Conservation (phyloP, 805 yeast species). For the Brettanomyces nanus region DNA sequence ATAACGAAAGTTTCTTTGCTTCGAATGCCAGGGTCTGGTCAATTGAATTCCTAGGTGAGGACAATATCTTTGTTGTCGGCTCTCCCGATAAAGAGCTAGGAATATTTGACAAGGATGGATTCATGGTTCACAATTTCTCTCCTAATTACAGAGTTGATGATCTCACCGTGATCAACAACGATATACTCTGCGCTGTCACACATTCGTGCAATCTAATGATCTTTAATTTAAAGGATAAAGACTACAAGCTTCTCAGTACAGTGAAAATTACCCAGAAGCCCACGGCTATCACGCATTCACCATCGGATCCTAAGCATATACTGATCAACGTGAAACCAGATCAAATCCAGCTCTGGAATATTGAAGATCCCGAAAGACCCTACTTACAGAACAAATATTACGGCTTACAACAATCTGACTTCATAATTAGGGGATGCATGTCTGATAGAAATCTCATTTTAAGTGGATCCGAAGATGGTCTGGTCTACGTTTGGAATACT, state of each 20-base stretch:
- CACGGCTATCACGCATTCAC: conserved; percentile 57
- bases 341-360: conserved; percentile 78
- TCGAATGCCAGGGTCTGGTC: conserved; percentile 35
- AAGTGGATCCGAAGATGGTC: conserved; percentile 82
- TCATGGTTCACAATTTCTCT: conserved; percentile 17
- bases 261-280: conserved; percentile 48
- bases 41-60: conserved; percentile 57
- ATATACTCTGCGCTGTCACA: conserved; percentile 52
- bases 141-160: conserved; percentile 50
- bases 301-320: conserved; percentile 39
- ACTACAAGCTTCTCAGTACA: conserved; percentile 21
- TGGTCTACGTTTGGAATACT: conserved; percentile 71
- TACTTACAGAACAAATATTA: conserved; percentile 49
- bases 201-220: conserved; percentile 55
- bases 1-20: conserved; percentile 13
- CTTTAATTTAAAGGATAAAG: conserved; percentile 37
- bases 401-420: conserved; percentile 67
- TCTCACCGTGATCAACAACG: conserved; percentile 58
- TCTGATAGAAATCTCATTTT: conserved; percentile 67
- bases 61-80: conserved; percentile 51
- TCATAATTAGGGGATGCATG: conserved; percentile 67
- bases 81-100: conserved; percentile 65
- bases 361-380: conserved; percentile 38
- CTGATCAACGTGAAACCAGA: conserved; percentile 64
- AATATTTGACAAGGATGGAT: conserved; percentile 33